Percentiles rank a stretch among this genome's conserved stretches.
Evolutionary conservation across 2,329 filamentous ascomycete genomes (phyloP).

Genomic region (Fusarium musae): DNA sequence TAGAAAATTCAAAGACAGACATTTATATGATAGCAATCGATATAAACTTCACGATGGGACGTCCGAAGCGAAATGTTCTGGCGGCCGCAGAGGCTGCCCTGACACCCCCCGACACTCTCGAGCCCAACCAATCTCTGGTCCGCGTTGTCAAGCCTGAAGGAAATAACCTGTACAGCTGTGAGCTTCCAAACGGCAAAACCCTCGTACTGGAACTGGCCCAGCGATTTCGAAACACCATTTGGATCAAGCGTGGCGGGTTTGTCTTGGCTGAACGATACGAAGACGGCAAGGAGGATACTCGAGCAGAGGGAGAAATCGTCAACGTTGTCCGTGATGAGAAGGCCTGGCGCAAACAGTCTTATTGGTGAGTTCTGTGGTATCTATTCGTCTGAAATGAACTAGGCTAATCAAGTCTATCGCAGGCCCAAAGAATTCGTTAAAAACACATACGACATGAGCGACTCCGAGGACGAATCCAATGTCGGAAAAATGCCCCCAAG

Average conservation of each 20-base stretch:
- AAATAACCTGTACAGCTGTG: constrained; percentile 87
- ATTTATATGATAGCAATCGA: not conserved
- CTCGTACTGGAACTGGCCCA: constrained; percentile 84
- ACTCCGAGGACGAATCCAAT: constrained; percentile 80
- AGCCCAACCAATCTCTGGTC: constrained; percentile 74
- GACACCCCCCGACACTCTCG: constrained; percentile 68
- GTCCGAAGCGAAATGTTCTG: constrained; percentile 75
- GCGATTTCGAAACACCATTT: constrained; percentile 90
- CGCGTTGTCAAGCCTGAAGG: constrained; percentile 85
- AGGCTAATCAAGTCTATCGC: constrained; percentile 13
- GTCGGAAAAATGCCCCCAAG: constrained; percentile 88
- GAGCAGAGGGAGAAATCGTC: constrained; percentile 87
- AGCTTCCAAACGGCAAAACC: constrained; percentile 72
- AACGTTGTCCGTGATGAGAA: constrained; percentile 94
- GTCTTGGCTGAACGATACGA: constrained; percentile 80
- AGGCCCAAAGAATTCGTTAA: constrained; percentile 86
- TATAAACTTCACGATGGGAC: constrained; percentile 45
- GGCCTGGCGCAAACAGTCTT: constrained; percentile 86
- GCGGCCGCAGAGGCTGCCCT: constrained; percentile 79
- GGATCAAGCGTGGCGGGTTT: constrained; percentile 89
- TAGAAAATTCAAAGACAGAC: constrained; percentile 15
- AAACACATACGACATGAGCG: constrained; percentile 68
- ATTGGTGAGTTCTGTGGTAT: constrained; percentile 70
- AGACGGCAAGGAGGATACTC: constrained; percentile 75
- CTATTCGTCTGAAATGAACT: constrained; percentile 10